Percentiles rank a stretch among this genome's conserved stretches.
These are phyloP conservation scores for Venturia effusa DNA, from an alignment of 2,329 filamentous ascomycete genomes.

Conservation along the genomic window DNA sequence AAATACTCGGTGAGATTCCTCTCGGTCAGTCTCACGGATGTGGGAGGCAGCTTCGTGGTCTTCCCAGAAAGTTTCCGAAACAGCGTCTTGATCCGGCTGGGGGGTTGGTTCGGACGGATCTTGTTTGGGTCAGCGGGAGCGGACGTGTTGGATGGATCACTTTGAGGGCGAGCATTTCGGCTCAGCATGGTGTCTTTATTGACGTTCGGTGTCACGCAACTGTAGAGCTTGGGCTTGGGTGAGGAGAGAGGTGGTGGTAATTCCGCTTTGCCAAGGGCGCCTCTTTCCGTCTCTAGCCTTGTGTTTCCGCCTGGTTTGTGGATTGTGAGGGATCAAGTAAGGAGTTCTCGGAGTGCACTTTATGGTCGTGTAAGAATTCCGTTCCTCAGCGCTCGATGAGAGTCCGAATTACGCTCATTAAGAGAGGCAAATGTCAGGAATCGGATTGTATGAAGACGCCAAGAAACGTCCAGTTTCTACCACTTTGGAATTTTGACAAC, in stretches of 20 bases:
- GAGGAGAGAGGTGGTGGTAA: not conserved
- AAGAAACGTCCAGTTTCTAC: too few relatives aligned
- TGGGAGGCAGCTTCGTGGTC: not conserved
- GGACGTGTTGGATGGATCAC: not conserved
- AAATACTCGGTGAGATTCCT: slow-evolving; percentile 21
- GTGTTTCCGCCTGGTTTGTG: not conserved
- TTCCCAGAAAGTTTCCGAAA: not conserved
- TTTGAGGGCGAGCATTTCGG: not conserved
- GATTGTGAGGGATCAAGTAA: not conserved
- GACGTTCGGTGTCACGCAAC: not conserved
- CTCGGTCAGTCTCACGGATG: slow-evolving; percentile 16
- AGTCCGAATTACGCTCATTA: too few relatives aligned
- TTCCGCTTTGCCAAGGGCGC: not conserved
- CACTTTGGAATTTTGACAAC: too few relatives aligned
- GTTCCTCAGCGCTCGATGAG: not conserved
- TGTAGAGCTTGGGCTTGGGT: not conserved
- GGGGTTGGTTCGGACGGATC: not conserved
- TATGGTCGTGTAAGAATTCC: not conserved
- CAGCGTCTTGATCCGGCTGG: not conserved
- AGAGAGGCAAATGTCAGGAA: too few relatives aligned
- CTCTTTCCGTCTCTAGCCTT: not conserved
- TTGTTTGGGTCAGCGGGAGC: slow-evolving; percentile 7
- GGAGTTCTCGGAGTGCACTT: not conserved
- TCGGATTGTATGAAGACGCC: too few relatives aligned
- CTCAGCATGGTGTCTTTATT: slow-evolving; percentile 3